Conservation (phyloP, 257 asterid species). For the Nyctanthes arbortristis region DNA sequence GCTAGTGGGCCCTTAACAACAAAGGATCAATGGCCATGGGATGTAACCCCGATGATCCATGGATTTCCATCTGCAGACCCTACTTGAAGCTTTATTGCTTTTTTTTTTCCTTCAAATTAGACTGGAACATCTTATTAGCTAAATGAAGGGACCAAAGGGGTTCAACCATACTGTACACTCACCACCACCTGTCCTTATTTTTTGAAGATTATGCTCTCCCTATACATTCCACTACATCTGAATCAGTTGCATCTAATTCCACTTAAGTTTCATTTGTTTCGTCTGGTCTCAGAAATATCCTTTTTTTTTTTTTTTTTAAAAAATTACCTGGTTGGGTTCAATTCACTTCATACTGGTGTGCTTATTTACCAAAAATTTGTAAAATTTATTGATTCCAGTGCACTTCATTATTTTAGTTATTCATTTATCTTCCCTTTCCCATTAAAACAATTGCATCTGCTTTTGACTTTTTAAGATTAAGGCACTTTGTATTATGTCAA, state of each 20-base stretch:
- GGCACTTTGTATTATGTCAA: not conserved
- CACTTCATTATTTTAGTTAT: not conserved
- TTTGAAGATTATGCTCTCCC: no score
- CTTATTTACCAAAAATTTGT: not conserved
- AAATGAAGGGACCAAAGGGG: no score
- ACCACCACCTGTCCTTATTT: not conserved
- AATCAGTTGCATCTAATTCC: conserved; percentile 2
- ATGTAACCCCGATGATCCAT: not conserved
- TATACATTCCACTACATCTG: not conserved
- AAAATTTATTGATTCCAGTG: not conserved
- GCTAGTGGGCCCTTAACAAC: not conserved
- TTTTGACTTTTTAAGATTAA: not conserved
- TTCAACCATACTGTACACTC: no score
- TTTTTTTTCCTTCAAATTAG: no score
- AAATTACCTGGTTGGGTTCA: not conserved
- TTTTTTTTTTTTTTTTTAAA: no score
- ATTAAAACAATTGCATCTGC: not conserved
- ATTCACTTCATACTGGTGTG: not conserved
- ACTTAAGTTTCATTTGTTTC: not conserved
- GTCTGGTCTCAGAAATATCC: conserved; percentile 1
- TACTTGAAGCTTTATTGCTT: no score
- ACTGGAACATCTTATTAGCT: no score
- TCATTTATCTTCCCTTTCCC: conserved; percentile 3
- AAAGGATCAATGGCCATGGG: not conserved
- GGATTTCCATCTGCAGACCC: not conserved